Conservation (phyloP, 2,329 filamentous ascomycete species). For the Chlorencoelia australis region DNA sequence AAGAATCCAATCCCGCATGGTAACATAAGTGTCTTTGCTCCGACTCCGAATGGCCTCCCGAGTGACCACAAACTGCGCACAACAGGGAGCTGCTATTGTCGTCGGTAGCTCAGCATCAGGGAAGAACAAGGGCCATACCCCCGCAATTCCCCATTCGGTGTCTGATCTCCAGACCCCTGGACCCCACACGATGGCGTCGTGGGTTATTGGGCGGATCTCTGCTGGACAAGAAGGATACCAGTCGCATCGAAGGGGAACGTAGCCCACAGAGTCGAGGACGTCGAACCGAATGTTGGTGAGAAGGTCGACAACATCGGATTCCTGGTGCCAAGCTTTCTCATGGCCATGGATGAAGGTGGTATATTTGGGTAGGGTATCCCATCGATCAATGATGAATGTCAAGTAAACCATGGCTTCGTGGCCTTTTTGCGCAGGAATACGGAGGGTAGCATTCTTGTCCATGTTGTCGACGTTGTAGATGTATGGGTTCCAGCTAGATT, state of each 20-base stretch:
- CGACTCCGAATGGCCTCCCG: slow-evolving; percentile 39
- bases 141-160: slow-evolving; percentile 13
- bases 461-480: too few species aligned
- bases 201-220: slow-evolving; percentile 33
- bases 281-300: slow-evolving; percentile 20
- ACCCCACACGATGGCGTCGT: slow-evolving; percentile 5
- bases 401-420: slow-evolving; percentile 24
- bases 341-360: slow-evolving; percentile 35
- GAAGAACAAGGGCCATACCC: slow-evolving; percentile 29
- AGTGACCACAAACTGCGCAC: slow-evolving; percentile 55
- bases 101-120: slow-evolving; percentile 30
- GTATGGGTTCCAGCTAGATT: too few species aligned
- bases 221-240: slow-evolving; percentile 46
- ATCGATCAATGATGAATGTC: slow-evolving; percentile 54
- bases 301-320: too few species aligned
- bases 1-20: slow-evolving; percentile 50
- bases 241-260: slow-evolving; percentile 51
- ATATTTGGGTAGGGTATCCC: slow-evolving; percentile 37
- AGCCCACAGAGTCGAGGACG: slow-evolving; percentile 34
- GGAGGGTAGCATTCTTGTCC: too few species aligned
- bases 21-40: slow-evolving; percentile 42
- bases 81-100: slow-evolving; percentile 45
- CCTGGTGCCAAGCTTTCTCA: slow-evolving; percentile 32
- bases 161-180: too few species aligned
- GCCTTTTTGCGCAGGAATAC: too few species aligned